Conservation (phyloP, 2,329 filamentous ascomycete species). For the Ophiostoma triangulosporum region DNA sequence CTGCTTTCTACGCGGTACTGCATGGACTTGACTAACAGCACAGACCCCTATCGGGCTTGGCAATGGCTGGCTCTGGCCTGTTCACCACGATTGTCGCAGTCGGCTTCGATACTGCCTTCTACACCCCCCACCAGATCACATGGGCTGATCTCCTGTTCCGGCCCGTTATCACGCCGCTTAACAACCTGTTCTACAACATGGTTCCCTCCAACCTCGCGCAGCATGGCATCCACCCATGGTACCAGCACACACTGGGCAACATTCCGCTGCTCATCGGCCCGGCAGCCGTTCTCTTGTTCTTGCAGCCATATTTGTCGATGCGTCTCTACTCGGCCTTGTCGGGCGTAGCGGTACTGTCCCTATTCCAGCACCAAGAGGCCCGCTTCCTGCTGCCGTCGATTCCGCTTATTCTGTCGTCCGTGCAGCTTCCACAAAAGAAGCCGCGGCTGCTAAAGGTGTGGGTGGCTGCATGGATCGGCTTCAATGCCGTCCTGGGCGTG, state of each 20-base stretch:
- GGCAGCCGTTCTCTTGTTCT: slow-evolving; percentile 47
- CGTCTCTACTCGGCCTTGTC: slow-evolving; percentile 62
- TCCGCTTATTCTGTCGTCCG: slow-evolving; percentile 61
- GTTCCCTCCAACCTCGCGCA: slow-evolving; percentile 54
- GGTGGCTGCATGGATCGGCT: slow-evolving; percentile 50
- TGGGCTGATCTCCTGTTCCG: slow-evolving; percentile 49
- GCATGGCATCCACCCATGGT: slow-evolving; percentile 67
- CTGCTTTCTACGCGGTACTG: too few relatives aligned
- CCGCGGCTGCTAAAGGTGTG: slow-evolving; percentile 37
- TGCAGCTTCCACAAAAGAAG: slow-evolving; percentile 47
- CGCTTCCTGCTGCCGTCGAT: slow-evolving; percentile 65
- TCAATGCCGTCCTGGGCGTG: slow-evolving; percentile 53
- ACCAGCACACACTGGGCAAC: slow-evolving; percentile 62
- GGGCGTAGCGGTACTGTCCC: slow-evolving; percentile 55
- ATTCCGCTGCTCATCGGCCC: slow-evolving; percentile 61
- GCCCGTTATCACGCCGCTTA: slow-evolving; percentile 63
- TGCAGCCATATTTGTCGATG: slow-evolving; percentile 41
- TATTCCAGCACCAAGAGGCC: slow-evolving; percentile 69
- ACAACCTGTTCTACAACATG: slow-evolving; percentile 67
- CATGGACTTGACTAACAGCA: not conserved
- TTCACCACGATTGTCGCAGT: slow-evolving; percentile 61
- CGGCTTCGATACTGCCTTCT: slow-evolving; percentile 75
- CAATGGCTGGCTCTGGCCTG: slow-evolving; percentile 50
- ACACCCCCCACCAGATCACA: slow-evolving; percentile 47
- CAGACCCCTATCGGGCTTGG: slow-evolving; percentile 47